Evolutionary conservation across 805 yeast genomes (phyloP), one percentile per base, ranked within the genome.

Genomic region (Starmerella apicola): DNA sequence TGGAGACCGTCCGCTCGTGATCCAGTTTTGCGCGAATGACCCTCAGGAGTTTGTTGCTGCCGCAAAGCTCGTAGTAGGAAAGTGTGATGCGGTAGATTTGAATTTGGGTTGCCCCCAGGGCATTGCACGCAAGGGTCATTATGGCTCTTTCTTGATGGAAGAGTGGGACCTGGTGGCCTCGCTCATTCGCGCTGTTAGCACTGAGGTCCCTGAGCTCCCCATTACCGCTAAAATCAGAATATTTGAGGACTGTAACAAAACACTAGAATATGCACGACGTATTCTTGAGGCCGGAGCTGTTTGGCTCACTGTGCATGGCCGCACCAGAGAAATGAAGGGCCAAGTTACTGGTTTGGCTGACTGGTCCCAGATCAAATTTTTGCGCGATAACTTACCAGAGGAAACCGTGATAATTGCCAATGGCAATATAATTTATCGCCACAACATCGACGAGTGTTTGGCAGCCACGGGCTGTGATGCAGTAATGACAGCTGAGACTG

Each of bases 101-200:
- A 91, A 91, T 54, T 66, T 91, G 42, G 99, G 99, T 0, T 91
- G 99, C 60, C 99, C 99, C 0, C 99, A 91, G 60, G 95, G 95
- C 1, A 91, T 91, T 45, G 99, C 99, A 0, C 72, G 71, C 47
- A 82, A 83, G 59, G 99, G 99, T 0, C 79, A 82, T 48, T 91
- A 91, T 57, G 99, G 99, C 1, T 78, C 97, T 0, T 91, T 86
- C 51, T 63, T 91, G 39, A 88, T 86, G 95, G 99, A 91, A 42
- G 95, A 91, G 54, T 91, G 97, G 97, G 82, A 74, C 18, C 63
- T 88, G 40, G 76, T 91, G 13, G 68, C 74, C 52, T 70, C 65
- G 37, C 66, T 91, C 44, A 85, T 91, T 48, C 71, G 67, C 46
- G 81, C 67, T 15, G 65, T 88, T 38, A 94, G 85, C 59, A 71